Conservation (phyloP, 106 monocot species). For the Ottelia alismoides region DNA sequence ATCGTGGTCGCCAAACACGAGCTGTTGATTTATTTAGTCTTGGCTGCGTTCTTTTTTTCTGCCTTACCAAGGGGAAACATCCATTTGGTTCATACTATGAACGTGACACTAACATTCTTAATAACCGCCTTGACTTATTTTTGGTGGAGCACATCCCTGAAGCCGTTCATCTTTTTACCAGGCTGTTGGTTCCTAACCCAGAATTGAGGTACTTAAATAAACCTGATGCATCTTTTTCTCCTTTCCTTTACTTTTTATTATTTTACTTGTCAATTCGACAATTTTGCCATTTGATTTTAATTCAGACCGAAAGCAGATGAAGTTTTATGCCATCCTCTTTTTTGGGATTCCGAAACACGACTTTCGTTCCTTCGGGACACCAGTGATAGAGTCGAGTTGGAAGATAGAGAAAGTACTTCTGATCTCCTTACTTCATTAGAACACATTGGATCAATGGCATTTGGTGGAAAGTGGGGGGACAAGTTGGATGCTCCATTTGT, state of each 20-base stretch:
- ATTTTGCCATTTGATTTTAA: too few species aligned
- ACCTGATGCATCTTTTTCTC: conserved; percentile 65
- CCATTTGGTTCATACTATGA: conserved; percentile 88
- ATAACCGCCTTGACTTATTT: conserved; percentile 73
- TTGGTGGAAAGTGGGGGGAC: conserved; percentile 87
- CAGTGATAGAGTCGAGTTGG: conserved; percentile 79
- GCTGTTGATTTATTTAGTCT: conserved; percentile 95
- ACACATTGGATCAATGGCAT: conserved; percentile 40
- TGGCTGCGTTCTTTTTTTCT: conserved; percentile 94
- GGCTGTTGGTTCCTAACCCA: conserved; percentile 43
- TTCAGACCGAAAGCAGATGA: conserved; percentile 61
- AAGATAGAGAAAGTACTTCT: conserved; percentile 66
- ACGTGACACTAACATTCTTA: conserved; percentile 76
- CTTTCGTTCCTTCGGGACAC: conserved; percentile 82
- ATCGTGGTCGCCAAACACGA: conserved; percentile 70
- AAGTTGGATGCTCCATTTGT: conserved; percentile 64
- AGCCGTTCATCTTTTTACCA: conserved; percentile 77
- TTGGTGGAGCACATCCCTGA: conserved; percentile 91
- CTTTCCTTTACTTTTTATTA: conserved; percentile 54
- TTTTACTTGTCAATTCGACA: too few species aligned
- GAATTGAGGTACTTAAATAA: conserved; percentile 34
- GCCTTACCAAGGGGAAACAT: conserved; percentile 89
- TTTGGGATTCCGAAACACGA: conserved; percentile 75
- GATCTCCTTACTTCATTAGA: conserved; percentile 63
- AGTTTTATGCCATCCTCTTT: conserved; percentile 72